Conservation (phyloP, 1,284 basidiomycete species). For the Fomitopsis schrenkii region DNA sequence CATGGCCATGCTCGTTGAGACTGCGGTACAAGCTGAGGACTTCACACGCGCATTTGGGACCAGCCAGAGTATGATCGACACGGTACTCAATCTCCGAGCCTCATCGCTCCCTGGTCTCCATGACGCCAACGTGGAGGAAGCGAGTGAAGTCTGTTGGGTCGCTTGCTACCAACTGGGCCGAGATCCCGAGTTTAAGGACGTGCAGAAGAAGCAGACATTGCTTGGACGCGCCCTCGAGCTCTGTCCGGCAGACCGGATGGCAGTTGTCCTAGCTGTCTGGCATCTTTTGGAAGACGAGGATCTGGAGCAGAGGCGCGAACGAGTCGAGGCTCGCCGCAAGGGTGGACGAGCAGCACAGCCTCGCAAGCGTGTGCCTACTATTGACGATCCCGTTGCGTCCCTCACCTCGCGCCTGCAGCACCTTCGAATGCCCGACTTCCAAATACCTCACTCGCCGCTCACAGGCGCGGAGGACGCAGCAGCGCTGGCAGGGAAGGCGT, state of each 20-base stretch:
- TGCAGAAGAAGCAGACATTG: slow-evolving; percentile 62
- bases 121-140: slow-evolving; percentile 50
- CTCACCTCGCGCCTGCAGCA: slow-evolving; percentile 53
- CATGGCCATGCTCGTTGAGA: slow-evolving; percentile 84
- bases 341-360: slow-evolving; percentile 7
- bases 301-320: slow-evolving; percentile 38
- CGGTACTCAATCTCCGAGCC: slow-evolving; percentile 46
- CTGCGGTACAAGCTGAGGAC: slow-evolving; percentile 78
- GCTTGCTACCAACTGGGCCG: slow-evolving; percentile 83
- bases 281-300: slow-evolving; percentile 62
- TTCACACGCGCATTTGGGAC: slow-evolving; percentile 70
- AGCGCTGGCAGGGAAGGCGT: slow-evolving; percentile 68
- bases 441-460: slow-evolving; percentile 60
- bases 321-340: slow-evolving; percentile 14
- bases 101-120: slow-evolving; percentile 31
- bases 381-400: slow-evolving; percentile 37
- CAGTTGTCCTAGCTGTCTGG: slow-evolving; percentile 74
- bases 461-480: slow-evolving; percentile 68
- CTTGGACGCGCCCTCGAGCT: slow-evolving; percentile 83
- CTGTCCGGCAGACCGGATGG: slow-evolving; percentile 78
- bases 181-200: slow-evolving; percentile 70
- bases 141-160: slow-evolving; percentile 81
- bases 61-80: slow-evolving; percentile 68
- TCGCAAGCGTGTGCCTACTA: slow-evolving; percentile 10
- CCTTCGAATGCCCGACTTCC: slow-evolving; percentile 39